Percentiles rank a stretch among this genome's conserved stretches.
Conservation (phyloP, 129 eudicot genomes). For the Tagetes erecta region DNA sequence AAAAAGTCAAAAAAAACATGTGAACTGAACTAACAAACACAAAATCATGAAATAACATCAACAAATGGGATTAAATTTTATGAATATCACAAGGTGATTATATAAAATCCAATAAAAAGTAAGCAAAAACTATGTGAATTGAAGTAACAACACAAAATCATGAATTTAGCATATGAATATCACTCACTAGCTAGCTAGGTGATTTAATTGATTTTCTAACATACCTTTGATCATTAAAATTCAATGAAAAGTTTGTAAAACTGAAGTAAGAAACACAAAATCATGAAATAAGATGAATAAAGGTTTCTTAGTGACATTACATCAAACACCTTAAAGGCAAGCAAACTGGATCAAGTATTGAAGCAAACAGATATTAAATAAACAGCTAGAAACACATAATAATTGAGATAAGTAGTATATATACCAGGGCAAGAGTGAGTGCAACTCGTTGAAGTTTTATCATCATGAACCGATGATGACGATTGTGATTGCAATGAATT, state of each 20-base stretch:
- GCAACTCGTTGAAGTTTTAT: neutral
- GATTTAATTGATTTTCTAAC: no score
- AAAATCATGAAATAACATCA: neutral
- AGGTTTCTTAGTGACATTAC: constrained; percentile 2
- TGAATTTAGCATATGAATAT: no score
- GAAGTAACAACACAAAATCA: no score
- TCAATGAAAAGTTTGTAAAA: no score
- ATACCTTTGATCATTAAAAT: no score
- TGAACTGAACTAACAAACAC: neutral
- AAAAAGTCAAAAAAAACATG: no score
- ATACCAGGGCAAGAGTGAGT: constrained; percentile 34
- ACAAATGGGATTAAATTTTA: neutral
- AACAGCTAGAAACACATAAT: neutral
- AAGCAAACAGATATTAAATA: neutral
- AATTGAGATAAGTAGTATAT: neutral
- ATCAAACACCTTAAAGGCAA: constrained; percentile 21
- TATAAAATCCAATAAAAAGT: no score
- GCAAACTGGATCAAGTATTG: neutral
- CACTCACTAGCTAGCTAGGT: no score
- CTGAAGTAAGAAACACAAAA: no score
- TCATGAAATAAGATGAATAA: neutral
- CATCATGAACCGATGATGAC: constrained; percentile 16
- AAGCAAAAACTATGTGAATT: no score
- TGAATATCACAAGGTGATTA: neutral
- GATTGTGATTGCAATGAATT: neutral